A percentile compares a stretch with the other conserved stretches of the same genome.
Conservation (phyloP, 2,329 filamentous ascomycete species). For the Lanzia echinophila region DNA sequence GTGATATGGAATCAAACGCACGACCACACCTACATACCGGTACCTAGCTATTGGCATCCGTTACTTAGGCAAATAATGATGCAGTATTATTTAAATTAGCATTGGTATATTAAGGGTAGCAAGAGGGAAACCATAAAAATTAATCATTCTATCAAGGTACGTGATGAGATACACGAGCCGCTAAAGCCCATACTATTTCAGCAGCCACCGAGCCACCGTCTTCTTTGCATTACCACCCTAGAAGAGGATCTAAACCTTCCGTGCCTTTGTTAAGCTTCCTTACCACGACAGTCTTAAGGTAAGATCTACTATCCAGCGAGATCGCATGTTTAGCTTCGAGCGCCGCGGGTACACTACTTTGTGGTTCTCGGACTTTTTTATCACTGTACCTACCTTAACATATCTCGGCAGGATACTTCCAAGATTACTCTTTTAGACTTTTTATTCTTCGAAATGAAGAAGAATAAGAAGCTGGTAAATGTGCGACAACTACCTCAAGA, state of each 20-base stretch:
- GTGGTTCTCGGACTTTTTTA: neutral
- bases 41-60: neutral
- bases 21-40: no score
- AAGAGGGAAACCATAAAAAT: neutral
- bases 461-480: neutral
- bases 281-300: neutral
- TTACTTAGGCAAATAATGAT: neutral
- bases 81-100: no score
- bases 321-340: conserved; percentile 3
- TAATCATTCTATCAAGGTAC: neutral
- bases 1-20: neutral
- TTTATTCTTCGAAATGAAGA: neutral
- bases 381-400: neutral
- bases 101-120: no score
- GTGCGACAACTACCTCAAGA: neutral
- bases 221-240: conserved; percentile 1
- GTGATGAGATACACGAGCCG: conserved; percentile 4
- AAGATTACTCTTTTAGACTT: neutral
- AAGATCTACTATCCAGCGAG: conserved; percentile 4
- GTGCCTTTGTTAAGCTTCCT: neutral
- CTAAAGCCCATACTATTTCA: neutral
- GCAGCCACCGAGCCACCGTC: neutral
- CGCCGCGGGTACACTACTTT: conserved; percentile 2
- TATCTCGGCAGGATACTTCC: no score
- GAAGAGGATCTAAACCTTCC: neutral